Conservation (phyloP, 169 alveolate species). For the Cryptosporidium ubiquitum region DNA sequence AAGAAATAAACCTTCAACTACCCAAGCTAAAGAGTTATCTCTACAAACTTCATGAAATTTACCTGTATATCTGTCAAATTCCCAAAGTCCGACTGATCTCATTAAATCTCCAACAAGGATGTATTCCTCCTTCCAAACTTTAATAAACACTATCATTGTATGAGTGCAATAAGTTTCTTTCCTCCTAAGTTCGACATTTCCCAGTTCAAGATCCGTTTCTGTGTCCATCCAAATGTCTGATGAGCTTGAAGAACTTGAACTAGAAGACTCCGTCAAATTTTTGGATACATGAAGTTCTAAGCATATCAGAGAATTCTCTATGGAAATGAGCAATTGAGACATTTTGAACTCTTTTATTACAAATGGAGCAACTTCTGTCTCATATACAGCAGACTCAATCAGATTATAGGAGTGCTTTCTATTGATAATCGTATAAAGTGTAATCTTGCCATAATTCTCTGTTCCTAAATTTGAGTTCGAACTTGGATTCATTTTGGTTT, state of each 20-base stretch:
- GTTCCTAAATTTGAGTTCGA: not conserved
- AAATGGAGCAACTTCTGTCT: conserved; percentile 47
- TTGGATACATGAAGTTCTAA: not conserved
- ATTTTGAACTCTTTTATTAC: conserved; percentile 32
- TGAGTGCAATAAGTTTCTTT: conserved; percentile 42
- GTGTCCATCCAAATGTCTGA: not conserved
- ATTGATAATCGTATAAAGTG: not conserved
- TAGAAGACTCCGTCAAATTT: not conserved
- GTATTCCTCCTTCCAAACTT: conserved; percentile 32
- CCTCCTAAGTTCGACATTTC: not conserved
- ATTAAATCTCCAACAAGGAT: conserved; percentile 69
- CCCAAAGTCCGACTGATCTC: conserved; percentile 73
- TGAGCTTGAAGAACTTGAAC: conserved; percentile 24
- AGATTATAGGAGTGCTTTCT: not conserved
- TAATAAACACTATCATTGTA: conserved; percentile 68
- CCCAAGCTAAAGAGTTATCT: conserved; percentile 65
- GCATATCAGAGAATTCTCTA: conserved; percentile 41
- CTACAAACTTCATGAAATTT: conserved; percentile 54
- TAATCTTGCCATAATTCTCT: not conserved
- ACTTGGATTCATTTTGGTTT: not conserved
- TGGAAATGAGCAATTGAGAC: conserved; percentile 24
- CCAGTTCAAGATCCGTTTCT: not conserved
- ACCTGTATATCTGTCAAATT: conserved; percentile 49
- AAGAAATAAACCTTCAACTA: conserved; percentile 41
- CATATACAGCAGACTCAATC: conserved; percentile 7